Conservation (phyloP, 192 early-diverging fungal species). For the Coemansia asiatica region DNA sequence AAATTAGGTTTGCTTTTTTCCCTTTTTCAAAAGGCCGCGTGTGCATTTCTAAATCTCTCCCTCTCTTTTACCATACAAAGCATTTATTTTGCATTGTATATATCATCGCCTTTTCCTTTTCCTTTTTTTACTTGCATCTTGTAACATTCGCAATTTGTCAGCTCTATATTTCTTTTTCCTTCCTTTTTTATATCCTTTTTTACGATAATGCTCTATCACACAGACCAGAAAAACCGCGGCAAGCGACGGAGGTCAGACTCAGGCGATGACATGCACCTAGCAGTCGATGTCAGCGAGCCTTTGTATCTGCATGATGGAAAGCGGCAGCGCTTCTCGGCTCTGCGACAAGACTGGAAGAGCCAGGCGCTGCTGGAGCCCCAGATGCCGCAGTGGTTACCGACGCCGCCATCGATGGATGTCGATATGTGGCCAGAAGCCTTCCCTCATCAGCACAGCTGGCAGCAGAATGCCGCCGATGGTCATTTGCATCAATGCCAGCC, state of each 20-base stretch:
- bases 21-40: background rate
- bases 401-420: background rate
- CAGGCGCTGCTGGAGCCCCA: background rate
- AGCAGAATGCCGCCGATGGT: background rate
- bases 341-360: conserved; percentile 14
- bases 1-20: too few species aligned
- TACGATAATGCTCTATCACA: background rate
- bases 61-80: background rate
- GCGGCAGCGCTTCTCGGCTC: conserved; percentile 4
- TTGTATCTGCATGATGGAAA: background rate
- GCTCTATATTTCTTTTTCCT: background rate
- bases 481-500: background rate
- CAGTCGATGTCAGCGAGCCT: background rate
- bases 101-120: background rate
- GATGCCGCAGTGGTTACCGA: background rate
- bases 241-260: conserved; percentile 4
- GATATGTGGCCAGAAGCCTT: background rate
- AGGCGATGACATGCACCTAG: background rate
- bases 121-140: background rate
- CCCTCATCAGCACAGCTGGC: background rate
- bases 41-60: background rate
- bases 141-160: background rate
- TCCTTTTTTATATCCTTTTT: background rate
- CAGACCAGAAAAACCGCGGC: background rate
- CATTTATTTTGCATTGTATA: too few species aligned